A percentile compares a stretch with the other conserved stretches of the same genome.
These are phyloP conservation scores for Rhizopus stolonifer DNA, from an alignment of 371 early-diverging fungal species.

Conservation along the genomic window DNA sequence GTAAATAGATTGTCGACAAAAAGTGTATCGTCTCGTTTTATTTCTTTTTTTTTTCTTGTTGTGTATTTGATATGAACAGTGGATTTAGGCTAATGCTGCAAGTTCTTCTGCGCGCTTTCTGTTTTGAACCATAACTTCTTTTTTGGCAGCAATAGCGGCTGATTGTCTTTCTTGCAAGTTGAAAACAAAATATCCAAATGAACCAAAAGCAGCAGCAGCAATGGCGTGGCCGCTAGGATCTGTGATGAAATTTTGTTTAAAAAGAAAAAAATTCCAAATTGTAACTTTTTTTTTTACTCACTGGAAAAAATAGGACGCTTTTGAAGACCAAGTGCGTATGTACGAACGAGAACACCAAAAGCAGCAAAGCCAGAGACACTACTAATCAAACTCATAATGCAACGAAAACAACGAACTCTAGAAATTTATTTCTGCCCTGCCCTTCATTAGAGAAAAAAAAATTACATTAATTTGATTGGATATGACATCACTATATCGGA, in stretches of 20 bases:
- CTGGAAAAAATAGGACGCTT: constrained; percentile 50
- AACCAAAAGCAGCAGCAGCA: constrained; percentile 49
- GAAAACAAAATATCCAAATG: constrained; percentile 41
- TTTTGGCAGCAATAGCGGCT: constrained; percentile 46
- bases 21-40: no score
- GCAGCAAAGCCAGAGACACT: constrained; percentile 55
- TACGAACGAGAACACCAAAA: constrained; percentile 53
- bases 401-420: background rate
- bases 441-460: no score
- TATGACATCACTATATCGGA: no score
- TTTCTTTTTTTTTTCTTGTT: no score
- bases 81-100: constrained; percentile 11
- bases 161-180: constrained; percentile 43
- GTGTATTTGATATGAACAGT: background rate
- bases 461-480: no score
- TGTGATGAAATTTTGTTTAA: constrained; percentile 3
- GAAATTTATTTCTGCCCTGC: background rate
- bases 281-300: no score
- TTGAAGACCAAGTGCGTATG: constrained; percentile 54
- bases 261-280: no score
- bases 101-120: constrained; percentile 51
- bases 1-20: no score
- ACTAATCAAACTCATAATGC: constrained; percentile 43
- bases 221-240: constrained; percentile 42
- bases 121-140: constrained; percentile 45